Conservation (phyloP, 2,329 filamentous ascomycete species). For the Cryphonectria nitschkei region DNA sequence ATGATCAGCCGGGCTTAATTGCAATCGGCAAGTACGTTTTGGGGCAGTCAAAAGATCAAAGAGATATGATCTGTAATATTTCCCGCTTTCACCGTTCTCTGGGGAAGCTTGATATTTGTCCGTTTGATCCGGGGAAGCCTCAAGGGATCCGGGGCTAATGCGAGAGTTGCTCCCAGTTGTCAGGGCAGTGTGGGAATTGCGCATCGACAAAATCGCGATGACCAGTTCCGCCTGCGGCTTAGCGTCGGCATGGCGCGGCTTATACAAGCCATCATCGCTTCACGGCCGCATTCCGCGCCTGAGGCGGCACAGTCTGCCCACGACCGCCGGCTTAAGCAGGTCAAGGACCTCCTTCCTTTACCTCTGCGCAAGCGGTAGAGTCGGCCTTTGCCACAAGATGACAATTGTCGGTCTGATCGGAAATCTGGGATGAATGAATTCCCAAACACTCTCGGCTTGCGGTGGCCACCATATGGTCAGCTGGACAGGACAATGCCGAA, state of each 20-base stretch:
- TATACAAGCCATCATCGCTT: slow-evolving; percentile 19
- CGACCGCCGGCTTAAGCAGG: slow-evolving; percentile 21
- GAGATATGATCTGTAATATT: not conserved
- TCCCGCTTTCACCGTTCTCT: slow-evolving; percentile 10
- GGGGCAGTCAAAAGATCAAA: slow-evolving; percentile 3
- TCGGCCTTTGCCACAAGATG: slow-evolving; percentile 17
- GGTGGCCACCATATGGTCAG: slow-evolving; percentile 8
- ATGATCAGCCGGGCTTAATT: slow-evolving; percentile 14
- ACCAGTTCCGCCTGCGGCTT: slow-evolving; percentile 24
- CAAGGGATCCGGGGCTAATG: slow-evolving; percentile 3
- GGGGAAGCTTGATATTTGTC: not conserved
- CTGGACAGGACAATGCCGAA: slow-evolving; percentile 12
- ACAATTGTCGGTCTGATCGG: not conserved
- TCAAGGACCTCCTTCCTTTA: slow-evolving; percentile 22
- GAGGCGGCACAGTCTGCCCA: slow-evolving; percentile 4
- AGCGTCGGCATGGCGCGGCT: slow-evolving; percentile 27
- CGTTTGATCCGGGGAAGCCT: slow-evolving; percentile 13
- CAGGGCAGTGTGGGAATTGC: slow-evolving; percentile 5
- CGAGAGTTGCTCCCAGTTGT: not conserved
- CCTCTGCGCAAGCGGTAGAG: slow-evolving; percentile 13
- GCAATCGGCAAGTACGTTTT: slow-evolving; percentile 2
- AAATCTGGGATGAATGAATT: not conserved
- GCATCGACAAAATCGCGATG: not conserved
- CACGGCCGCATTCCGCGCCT: slow-evolving; percentile 23
- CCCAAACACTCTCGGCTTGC: slow-evolving; percentile 24